phyloP scores from a whole-genome alignment of 148 eudicot genomes.

The Rhododendron ferrugineum region DNA sequence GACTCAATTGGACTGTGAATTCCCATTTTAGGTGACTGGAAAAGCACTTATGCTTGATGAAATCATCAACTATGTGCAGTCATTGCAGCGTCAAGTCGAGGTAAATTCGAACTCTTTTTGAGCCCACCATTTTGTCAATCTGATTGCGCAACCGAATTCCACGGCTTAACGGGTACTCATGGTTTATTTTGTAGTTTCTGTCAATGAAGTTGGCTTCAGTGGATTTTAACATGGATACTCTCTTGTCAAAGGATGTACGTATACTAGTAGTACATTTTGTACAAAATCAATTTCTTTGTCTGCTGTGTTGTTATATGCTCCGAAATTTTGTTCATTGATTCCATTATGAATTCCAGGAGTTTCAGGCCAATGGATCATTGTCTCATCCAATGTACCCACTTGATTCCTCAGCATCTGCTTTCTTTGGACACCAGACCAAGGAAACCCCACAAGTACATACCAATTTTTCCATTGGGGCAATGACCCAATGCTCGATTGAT shows the following conservation, averaged over 20 bases:
- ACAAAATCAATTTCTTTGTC: background rate
- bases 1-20: background rate
- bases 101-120: slow-evolving; percentile 27
- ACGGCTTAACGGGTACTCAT: background rate
- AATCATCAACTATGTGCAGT: slow-evolving; percentile 89
- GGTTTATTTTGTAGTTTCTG: slow-evolving; percentile 43
- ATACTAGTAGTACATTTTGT: background rate
- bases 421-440: slow-evolving; percentile 38
- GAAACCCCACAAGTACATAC: slow-evolving; percentile 32
- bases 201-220: slow-evolving; percentile 85
- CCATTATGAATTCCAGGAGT: slow-evolving; percentile 33
- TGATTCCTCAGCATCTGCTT: slow-evolving; percentile 44
- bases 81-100: slow-evolving; percentile 94
- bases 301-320: background rate
- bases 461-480: slow-evolving; percentile 5
- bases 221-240: slow-evolving; percentile 39
- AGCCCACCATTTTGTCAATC: background rate
- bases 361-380: slow-evolving; percentile 40
- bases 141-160: background rate
- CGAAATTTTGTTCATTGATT: background rate
- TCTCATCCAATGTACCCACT: slow-evolving; percentile 43
- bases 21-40: slow-evolving; percentile 65
- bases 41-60: slow-evolving; percentile 96
- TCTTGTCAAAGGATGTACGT: slow-evolving; percentile 55
- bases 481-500: slow-evolving; percentile 32